phyloP scores from a whole-genome alignment of 495 filamentous ascomycete genomes.

The Oidiodendron maius region DNA sequence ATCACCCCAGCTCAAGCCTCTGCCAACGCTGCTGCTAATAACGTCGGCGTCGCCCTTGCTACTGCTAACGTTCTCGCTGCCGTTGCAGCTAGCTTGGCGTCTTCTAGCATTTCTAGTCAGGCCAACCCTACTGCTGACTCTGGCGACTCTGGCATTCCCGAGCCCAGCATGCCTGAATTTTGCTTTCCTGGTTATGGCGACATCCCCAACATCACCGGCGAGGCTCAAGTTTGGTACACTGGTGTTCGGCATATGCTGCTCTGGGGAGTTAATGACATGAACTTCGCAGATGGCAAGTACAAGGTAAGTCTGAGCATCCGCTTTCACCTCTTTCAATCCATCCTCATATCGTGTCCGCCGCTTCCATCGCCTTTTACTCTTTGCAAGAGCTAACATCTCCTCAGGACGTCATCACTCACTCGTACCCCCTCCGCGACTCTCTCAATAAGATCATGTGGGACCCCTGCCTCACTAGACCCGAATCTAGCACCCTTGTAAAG shows the following conservation, averaged over 20 bases:
- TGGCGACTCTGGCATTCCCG: too few species aligned
- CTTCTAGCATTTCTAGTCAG: too few species aligned
- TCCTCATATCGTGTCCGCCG: not conserved
- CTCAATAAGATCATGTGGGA: not conserved
- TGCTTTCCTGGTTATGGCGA: not conserved
- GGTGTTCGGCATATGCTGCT: not conserved
- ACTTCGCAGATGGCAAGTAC: not conserved
- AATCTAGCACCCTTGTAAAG: not conserved
- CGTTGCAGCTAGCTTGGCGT: too few species aligned
- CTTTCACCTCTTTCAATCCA: not conserved
- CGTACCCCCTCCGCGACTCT: not conserved
- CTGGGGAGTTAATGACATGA: not conserved
- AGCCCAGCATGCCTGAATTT: not conserved
- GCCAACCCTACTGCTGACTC: too few species aligned
- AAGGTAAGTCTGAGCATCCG: not conserved
- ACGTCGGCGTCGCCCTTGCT: too few species aligned
- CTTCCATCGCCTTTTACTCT: too few species aligned
- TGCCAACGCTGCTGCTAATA: too few species aligned
- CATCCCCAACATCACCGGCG: not conserved
- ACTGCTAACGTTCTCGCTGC: too few species aligned
- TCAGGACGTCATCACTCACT: not conserved
- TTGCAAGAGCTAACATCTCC: too few species aligned
- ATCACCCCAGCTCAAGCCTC: too few species aligned
- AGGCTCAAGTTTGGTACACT: not conserved
- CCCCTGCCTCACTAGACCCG: not conserved